These are phyloP conservation scores for Stevia rebaudiana DNA, from an alignment of 140 eudicot species.

Conservation along the genomic window DNA sequence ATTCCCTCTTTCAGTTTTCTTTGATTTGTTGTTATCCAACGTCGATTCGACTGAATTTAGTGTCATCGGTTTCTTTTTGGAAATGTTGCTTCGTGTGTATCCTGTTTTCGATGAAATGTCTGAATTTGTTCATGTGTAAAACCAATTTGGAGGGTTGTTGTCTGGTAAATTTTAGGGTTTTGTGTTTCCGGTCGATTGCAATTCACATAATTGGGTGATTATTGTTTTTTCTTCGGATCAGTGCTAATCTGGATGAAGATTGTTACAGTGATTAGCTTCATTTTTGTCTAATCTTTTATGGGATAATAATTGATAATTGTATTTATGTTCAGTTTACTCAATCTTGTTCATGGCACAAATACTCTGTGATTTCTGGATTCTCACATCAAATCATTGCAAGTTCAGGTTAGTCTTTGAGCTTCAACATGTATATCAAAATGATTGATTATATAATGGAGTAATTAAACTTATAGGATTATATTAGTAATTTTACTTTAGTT, in stretches of 20 bases:
- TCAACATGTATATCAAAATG: neutral
- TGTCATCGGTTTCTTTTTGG: neutral
- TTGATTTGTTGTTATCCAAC: neutral
- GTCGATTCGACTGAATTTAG: constrained; percentile 2
- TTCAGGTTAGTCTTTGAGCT: constrained; percentile 51
- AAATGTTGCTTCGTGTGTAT: constrained; percentile 2
- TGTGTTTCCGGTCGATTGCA: constrained; percentile 3
- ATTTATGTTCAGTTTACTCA: constrained; percentile 33
- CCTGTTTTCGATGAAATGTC: constrained; percentile 12
- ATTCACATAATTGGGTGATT: neutral
- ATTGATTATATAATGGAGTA: too few relatives aligned
- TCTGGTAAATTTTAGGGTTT: constrained; percentile 23
- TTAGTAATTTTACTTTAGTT: neutral
- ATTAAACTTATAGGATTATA: neutral
- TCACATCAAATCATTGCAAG: constrained; percentile 54
- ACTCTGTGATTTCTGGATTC: constrained; percentile 41
- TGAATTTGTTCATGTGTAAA: constrained; percentile 9
- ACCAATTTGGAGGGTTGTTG: constrained; percentile 11
- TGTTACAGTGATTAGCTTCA: neutral
- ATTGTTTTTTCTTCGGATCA: too few relatives aligned
- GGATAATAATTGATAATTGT: constrained; percentile 1
- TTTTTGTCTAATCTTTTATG: neutral
- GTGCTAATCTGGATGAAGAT: too few relatives aligned
- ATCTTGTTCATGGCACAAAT: constrained; percentile 40
- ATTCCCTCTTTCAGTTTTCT: constrained; percentile 14